Conservation (phyloP, 1,284 basidiomycete species). For the Earliella scabrosa region DNA sequence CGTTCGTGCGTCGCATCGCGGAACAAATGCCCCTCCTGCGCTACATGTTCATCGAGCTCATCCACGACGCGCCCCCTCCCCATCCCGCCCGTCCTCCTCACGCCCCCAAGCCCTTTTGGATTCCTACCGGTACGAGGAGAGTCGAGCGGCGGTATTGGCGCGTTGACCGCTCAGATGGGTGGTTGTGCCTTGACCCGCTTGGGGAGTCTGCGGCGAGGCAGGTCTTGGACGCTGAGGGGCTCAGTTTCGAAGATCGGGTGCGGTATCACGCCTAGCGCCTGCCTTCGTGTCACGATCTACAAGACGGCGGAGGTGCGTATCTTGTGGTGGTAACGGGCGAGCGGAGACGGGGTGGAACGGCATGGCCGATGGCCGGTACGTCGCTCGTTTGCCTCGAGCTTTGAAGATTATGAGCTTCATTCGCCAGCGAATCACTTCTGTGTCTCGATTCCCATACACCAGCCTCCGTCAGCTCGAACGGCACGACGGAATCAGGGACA, state of each 20-base stretch:
- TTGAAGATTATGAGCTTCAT: no score
- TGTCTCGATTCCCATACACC: no score
- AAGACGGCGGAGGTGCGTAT: no score
- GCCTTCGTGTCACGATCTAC: no score
- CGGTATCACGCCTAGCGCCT: slow-evolving; percentile 9
- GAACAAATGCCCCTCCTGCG: slow-evolving; percentile 12
- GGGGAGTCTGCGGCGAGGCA: background rate
- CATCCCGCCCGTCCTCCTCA: background rate
- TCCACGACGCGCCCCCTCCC: slow-evolving; percentile 7
- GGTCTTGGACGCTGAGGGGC: slow-evolving; percentile 9
- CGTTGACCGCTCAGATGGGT: slow-evolving; percentile 12
- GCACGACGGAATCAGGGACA: no score
- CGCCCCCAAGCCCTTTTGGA: background rate
- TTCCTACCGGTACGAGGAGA: background rate
- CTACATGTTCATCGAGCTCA: slow-evolving; percentile 15
- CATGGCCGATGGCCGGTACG: no score
- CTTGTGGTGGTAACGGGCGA: no score
- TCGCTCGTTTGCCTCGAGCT: no score
- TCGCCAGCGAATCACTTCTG: no score
- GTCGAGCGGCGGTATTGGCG: slow-evolving; percentile 17
- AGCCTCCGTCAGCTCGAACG: no score
- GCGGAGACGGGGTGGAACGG: no score
- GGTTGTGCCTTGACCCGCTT: slow-evolving; percentile 18
- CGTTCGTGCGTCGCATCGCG: background rate
- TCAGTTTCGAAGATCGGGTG: slow-evolving; percentile 16